These are phyloP conservation scores for Diaporthe sp. DNA, from an alignment of 2,329 filamentous ascomycete species.

Conservation along the genomic window DNA sequence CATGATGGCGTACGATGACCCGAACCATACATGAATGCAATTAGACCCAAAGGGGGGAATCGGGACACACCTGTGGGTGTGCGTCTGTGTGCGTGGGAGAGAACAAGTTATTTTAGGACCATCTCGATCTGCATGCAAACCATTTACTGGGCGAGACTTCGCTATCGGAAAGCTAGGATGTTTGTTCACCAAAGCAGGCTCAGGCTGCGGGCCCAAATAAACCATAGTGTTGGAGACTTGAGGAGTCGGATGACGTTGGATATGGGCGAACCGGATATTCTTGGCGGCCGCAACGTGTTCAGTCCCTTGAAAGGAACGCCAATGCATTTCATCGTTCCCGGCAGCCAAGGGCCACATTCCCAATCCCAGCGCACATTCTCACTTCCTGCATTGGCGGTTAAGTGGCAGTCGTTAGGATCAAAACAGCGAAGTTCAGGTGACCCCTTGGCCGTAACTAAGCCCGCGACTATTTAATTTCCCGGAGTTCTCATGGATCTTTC, in stretches of 20 bases:
- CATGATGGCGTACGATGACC: too few relatives aligned
- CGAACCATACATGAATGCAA: too few relatives aligned
- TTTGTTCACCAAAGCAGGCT: too few relatives aligned
- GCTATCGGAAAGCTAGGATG: too few relatives aligned
- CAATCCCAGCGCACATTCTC: not conserved
- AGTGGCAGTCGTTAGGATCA: constrained; percentile 28
- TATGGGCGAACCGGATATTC: not conserved
- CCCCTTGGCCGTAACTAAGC: not conserved
- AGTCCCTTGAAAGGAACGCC: not conserved
- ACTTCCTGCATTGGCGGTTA: not conserved
- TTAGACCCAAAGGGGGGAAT: too few relatives aligned
- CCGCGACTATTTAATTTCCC: not conserved
- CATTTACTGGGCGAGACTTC: too few relatives aligned
- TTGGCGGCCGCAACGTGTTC: not conserved
- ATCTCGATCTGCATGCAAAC: too few relatives aligned
- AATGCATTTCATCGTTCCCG: not conserved
- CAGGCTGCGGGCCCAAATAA: too few relatives aligned
- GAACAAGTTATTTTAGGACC: too few relatives aligned
- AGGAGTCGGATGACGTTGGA: not conserved
- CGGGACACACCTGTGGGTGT: too few relatives aligned
- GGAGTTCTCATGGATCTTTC: not conserved
- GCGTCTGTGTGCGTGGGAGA: too few relatives aligned
- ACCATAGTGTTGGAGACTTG: too few relatives aligned
- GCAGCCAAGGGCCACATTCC: not conserved
- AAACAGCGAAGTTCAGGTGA: constrained; percentile 4